Base-by-base conservation (phyloP, 371 early-diverging fungal species). In the Basidiobolus meristosporus region DNA sequence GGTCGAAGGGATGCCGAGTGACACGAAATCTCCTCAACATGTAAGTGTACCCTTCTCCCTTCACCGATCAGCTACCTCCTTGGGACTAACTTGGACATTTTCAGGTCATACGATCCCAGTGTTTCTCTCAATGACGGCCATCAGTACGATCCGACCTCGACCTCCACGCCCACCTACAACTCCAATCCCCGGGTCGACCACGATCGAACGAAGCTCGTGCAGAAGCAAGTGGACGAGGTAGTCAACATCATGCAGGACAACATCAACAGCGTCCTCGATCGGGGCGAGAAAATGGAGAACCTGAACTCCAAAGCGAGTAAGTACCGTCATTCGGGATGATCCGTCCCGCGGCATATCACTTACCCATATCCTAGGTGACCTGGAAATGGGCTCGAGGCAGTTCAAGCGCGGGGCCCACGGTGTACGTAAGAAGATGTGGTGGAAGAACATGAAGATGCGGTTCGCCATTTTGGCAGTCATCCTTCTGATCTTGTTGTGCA, bases 191-290 rank as follows among this genome's bases (percentile, higher is more conserved):
- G n/a, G 26, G 9, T 26, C 26, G n/a, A 5, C 9, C 26, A 26
- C 5, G 26, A 5, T n/a, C 26, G 5, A 5, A 26, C 26, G 26
- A 26, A 26, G 9, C 3, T 58, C 38, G 68, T 83, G 30, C 77
- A 89, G 60, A 48, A 64, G 42, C 77, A 91, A 65, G 83, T 93
- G 41, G 79, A 91, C 58, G 87, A 91, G 43, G 93, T 89, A 30
- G 88, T 89, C 18, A 79, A 78, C 41, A 88, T 95, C 50, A 92
- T 95, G 92, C 84, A 89, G 51, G 81, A 91, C 40, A 95, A 95
- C 58, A 84, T 95, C 57, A 68, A 86, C 50, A 80, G 82, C 49
- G 85, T 84, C 19, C 77, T 81, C 66, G 79, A 84, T 46, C 76
- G 92, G 45, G 90, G 90, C 40, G 92, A 90, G 56, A 66, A 78